Base-by-base conservation (phyloP, 495 filamentous ascomycete species). In the Pseudotulostoma volvatum region DNA sequence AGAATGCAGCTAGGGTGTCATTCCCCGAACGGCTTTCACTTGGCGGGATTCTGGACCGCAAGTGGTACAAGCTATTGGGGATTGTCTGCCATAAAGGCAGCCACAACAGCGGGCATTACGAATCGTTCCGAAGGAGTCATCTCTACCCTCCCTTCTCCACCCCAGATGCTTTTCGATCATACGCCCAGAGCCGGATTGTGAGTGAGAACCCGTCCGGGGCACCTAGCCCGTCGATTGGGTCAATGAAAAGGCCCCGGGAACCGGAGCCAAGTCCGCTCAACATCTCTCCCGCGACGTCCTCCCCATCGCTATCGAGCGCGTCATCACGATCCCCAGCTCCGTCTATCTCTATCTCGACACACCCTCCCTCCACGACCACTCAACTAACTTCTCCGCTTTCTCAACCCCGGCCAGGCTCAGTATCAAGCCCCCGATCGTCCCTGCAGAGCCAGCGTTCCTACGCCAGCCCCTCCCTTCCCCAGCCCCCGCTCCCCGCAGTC, bases 31-130 rank as follows among this genome's bases (percentile, higher is more conserved):
- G 66, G 4, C 61, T 96, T 14, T 70, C 77, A 0, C 63, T 99
- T 4, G 90, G 90, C 13, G 76, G 84, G 1, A 66, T 96, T 13
- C 59, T 92, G 14, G 72, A 76, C 36, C 76, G 76, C 43, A 79
- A 73, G 40, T 79, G 69, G 45, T 99, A 93, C 64, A 84, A 77
- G 47, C 69, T 99, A 2, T 73, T 92, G 1, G 82, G 79, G 8
- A 76, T 93, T 31, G 80, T 99, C 35, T 90, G 81, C 18, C 90
- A 99, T 52, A 94, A 93, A 51, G 90, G 90, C 14, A 92, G 81
- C 42, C 90, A 99, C 58, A 77, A 93, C 47, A 93, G 84, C 42
- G 90, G 90, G 1, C 90, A 99, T 54, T 99, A 99, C 57, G 90
- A 99, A 54, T 84, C 86, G 1, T 96, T 96, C 59, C 72, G 90